Evolutionary conservation across 441 rosid species (phyloP), one percentile per base, ranked within the genome.

Genomic region (Aleurites moluccanus): DNA sequence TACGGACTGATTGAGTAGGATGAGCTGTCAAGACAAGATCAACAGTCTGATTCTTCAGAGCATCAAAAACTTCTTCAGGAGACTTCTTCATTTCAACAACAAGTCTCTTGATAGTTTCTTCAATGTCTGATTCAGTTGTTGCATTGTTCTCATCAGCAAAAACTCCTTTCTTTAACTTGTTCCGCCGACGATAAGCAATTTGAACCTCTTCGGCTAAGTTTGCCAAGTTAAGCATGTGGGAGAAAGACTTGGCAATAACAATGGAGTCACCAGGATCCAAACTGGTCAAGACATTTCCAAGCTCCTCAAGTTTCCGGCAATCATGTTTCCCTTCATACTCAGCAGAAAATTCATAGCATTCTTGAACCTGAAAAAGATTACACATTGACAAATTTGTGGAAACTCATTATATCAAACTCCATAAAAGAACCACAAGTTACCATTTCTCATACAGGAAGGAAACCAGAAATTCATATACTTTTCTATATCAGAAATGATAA

Each of bases 1-100:
- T 85, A 45, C 99, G 92, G 44, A 95, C 90, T 11, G 99, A 93
- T 74, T 95, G 99, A 44, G 99, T 95, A 74, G 99, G 99, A 82
- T 95, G 99, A 73, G 99, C 99, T 81, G 98, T 95, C 10, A 95
- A 83, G 78, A 95, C 99, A 80, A 93, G 83, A 87, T 95, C 99
- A 55, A 95, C 99, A 25, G 98, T 95, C 82, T 95, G 99, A 73
- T 93, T 92, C 86, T 95, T 95, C 45, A 95, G 79, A 65, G 99
- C 99, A 77, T 89, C 97, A 65, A 94, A 91, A 62, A 94, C 89
- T 82, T 92, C 97, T 75, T 90, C 88, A 27, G 99, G 99, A 40
- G 99, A 91, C 87, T 95, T 95, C 33, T 90, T 89, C 38, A 95
- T 68, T 66, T 92, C 85, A 33, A 77, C 83, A 67, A 92, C 96